Evolutionary conservation across 257 asterid species (phyloP), one percentile per base, ranked within the genome.

Genomic region (Dorcoceras hygrometricum): DNA sequence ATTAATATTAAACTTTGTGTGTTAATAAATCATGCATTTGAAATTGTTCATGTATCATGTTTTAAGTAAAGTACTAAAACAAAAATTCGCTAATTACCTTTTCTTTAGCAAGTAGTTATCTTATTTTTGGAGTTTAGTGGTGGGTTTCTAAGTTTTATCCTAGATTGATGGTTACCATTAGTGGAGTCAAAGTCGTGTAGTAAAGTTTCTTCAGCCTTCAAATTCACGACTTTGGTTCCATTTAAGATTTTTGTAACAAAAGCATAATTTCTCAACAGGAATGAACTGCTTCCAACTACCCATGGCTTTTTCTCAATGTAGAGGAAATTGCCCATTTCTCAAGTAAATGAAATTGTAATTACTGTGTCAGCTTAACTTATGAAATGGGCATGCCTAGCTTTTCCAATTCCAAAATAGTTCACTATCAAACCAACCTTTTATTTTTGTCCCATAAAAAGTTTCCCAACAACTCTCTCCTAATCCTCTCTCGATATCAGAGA

Each of bases 401-500:
- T 43, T 0, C 20, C 53, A 3, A 43, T 8, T 16, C 5, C n/a
- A 11, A 23, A 16, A 8, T 20, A 43, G 31, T 59, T 55, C 22
- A 34, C 46, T 59, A 66, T 80, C 81, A 81, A 70, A 75, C 83
- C 76, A 79, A 74, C 28, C 26, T 62, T 34, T 43, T 39, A 62
- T 63, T n/a, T 61, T 55, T 75, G 46, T 77, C 36, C 18, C 56
- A 4, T 75, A 66, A 51, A 14, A 67, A 59, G 23, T 74, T 75
- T 79, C 88, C 57, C 59, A 82, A 71, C 85, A 54, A 82, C 86
- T 73, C 72, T 31, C 78, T 71, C 90, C 87, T 80, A 82, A 73
- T 72, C 69, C 63, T 62, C 73, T 64, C 23, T 34, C 25, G 16
- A 27, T 62, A 59, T 26, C 75, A 67, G 34, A 69, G 48, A 28